Conservation (phyloP, 148 eudicot genomes). For the Silene uniflora region DNA sequence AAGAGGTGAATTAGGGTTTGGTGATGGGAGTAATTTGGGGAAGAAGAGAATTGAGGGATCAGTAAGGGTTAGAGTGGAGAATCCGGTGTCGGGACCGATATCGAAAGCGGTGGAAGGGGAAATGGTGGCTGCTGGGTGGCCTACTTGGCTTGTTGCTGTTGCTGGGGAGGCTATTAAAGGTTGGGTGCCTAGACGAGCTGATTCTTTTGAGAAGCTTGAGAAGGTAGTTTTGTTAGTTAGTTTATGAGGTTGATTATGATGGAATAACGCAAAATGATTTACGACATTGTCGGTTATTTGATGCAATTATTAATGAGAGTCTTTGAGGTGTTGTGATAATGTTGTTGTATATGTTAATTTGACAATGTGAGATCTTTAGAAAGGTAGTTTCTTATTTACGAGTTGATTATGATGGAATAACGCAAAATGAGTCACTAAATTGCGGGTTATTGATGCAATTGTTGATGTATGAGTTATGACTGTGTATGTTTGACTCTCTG, state of each 20-base stretch:
- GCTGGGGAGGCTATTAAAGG: slow-evolving; percentile 84
- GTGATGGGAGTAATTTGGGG: slow-evolving; percentile 32
- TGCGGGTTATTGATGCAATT: neutral
- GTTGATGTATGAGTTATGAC: neutral
- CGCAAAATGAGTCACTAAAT: too few relatives aligned
- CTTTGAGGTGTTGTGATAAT: neutral
- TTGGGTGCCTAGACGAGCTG: slow-evolving; percentile 81
- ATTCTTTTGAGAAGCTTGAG: slow-evolving; percentile 81
- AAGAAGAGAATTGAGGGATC: slow-evolving; percentile 43
- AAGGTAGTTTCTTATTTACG: too few relatives aligned
- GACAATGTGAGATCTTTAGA: neutral
- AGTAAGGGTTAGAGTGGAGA: slow-evolving; percentile 12
- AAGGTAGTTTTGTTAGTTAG: slow-evolving; percentile 38
- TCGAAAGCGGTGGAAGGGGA: slow-evolving; percentile 59
- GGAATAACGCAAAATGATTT: neutral
- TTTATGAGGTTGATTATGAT: neutral
- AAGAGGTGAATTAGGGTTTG: neutral
- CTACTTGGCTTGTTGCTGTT: slow-evolving; percentile 70
- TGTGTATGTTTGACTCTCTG: neutral
- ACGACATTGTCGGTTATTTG: neutral
- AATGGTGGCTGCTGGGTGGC: slow-evolving; percentile 92
- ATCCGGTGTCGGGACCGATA: slow-evolving; percentile 24
- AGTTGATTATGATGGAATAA: too few relatives aligned
- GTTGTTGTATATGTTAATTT: neutral
- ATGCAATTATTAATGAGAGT: too few relatives aligned